Conservation (phyloP, 257 asterid species). For the Buddleja alternifolia region DNA sequence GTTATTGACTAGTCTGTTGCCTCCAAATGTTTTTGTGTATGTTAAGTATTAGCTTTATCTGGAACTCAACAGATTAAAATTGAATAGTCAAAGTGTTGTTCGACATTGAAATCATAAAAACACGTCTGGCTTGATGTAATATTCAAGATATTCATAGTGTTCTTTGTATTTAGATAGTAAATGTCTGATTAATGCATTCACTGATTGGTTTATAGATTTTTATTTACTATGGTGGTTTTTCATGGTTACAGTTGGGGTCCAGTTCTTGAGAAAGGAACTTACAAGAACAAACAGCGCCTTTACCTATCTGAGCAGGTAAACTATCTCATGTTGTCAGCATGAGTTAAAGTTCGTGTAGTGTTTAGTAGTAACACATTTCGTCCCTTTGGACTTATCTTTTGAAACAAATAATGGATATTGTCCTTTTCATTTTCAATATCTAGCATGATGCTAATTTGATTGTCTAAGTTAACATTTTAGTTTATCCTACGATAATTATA, state of each 20-base stretch:
- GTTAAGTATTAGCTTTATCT: not conserved
- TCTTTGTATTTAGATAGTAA: not conserved
- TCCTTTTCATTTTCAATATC: not conserved
- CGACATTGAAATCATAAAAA: not conserved
- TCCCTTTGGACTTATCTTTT: not conserved
- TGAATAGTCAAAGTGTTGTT: not conserved
- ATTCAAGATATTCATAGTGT: not conserved
- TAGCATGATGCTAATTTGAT: not conserved
- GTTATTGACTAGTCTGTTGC: not conserved
- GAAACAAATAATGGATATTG: not conserved
- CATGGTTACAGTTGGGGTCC: conserved; percentile 84
- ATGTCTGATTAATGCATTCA: conserved; percentile 16
- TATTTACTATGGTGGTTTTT: not conserved
- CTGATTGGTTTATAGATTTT: not conserved
- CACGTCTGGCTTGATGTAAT: not conserved
- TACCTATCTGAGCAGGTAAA: conserved; percentile 91
- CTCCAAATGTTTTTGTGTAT: not conserved
- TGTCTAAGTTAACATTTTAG: not conserved
- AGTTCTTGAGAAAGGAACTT: conserved; percentile 63
- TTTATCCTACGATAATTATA: not conserved
- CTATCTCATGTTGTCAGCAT: conserved; percentile 6
- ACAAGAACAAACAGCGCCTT: conserved; percentile 78
- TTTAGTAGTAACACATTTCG: not conserved
- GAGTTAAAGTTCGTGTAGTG: conserved; percentile 1
- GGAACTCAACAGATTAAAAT: not conserved